These are phyloP conservation scores for Xylaria hypoxylon DNA, from an alignment of 2,329 filamentous ascomycete species.

Conservation along the genomic window DNA sequence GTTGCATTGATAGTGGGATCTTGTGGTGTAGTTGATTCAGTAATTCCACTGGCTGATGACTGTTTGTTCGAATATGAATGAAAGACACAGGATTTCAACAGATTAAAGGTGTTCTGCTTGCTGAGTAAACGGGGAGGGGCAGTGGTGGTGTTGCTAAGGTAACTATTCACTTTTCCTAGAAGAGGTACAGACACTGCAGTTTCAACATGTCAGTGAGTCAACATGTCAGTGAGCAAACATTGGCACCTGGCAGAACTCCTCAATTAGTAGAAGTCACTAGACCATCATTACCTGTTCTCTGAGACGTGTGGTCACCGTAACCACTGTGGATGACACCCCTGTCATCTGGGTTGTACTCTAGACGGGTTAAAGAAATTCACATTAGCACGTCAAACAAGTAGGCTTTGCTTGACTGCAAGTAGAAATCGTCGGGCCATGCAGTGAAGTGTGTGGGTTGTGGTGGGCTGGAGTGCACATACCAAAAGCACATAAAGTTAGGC, in stretches of 20 bases:
- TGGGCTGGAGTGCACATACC: slow-evolving; percentile 20
- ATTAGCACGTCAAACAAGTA: slow-evolving; percentile 16
- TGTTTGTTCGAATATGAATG: not conserved
- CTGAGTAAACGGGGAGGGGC: not conserved
- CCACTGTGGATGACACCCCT: not conserved
- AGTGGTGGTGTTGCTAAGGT: slow-evolving; percentile 6
- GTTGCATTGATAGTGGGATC: not conserved
- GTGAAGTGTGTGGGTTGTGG: not conserved
- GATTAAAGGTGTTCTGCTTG: slow-evolving; percentile 3
- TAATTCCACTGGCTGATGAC: not conserved
- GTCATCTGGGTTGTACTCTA: slow-evolving; percentile 13
- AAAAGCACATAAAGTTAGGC: not conserved
- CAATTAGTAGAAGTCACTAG: not conserved
- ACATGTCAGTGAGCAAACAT: slow-evolving; percentile 5
- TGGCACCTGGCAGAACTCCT: not conserved
- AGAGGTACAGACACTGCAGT: slow-evolving; percentile 23
- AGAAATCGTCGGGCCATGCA: not conserved
- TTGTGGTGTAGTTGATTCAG: not conserved
- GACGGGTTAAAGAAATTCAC: not conserved
- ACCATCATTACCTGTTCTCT: slow-evolving; percentile 7
- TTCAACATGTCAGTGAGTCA: slow-evolving; percentile 2
- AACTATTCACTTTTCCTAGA: not conserved
- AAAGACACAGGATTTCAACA: not conserved
- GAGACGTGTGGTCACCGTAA: not conserved
- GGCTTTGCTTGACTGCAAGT: not conserved